A percentile compares a stretch with the other conserved stretches of the same genome.
These are phyloP conservation scores for Hygrocybe punicea DNA, from an alignment of 768 basidiomycete genomes.

Conservation along the genomic window DNA sequence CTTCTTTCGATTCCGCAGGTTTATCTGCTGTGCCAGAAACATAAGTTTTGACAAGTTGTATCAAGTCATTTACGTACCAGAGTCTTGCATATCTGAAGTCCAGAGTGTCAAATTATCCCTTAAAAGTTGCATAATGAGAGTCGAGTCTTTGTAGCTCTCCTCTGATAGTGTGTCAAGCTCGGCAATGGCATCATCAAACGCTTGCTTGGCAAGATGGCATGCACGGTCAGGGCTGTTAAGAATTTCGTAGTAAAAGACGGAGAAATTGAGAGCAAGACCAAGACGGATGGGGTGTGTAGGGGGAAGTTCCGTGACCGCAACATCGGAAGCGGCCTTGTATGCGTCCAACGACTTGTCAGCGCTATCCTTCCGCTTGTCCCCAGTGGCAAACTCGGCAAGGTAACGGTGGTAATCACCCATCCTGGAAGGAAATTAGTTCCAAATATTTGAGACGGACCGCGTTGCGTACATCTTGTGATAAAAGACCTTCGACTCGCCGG, in stretches of 20 bases:
- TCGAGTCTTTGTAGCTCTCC: constrained; percentile 99
- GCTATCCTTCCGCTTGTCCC: constrained; percentile 94
- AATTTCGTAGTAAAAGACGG: constrained; percentile 99
- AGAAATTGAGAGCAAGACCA: constrained; percentile 98
- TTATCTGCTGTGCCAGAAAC: constrained; percentile 52
- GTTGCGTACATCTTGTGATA: constrained; percentile 93
- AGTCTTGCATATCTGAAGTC: constrained; percentile 97
- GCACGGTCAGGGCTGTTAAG: constrained; percentile 98
- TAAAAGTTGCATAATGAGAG: constrained; percentile 93
- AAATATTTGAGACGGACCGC: not conserved
- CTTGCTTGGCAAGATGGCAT: constrained; percentile 97
- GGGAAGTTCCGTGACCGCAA: constrained; percentile 92
- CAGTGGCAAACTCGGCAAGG: constrained; percentile 95
- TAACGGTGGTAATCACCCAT: constrained; percentile 91
- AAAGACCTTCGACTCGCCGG: constrained; percentile 98
- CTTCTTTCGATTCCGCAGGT: constrained; percentile 67
- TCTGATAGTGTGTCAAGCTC: constrained; percentile 98
- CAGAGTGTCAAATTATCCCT: constrained; percentile 97
- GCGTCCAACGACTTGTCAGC: constrained; percentile 97
- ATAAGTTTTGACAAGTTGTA: not conserved
- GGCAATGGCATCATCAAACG: constrained; percentile 98
- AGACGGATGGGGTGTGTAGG: constrained; percentile 98
- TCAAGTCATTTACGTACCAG: constrained; percentile 49
- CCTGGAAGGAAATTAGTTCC: constrained; percentile 42
- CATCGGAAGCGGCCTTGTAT: constrained; percentile 96